These are phyloP conservation scores for Phytophthora uliginosa DNA, from an alignment of 352 stramenopile species.

Conservation along the genomic window DNA sequence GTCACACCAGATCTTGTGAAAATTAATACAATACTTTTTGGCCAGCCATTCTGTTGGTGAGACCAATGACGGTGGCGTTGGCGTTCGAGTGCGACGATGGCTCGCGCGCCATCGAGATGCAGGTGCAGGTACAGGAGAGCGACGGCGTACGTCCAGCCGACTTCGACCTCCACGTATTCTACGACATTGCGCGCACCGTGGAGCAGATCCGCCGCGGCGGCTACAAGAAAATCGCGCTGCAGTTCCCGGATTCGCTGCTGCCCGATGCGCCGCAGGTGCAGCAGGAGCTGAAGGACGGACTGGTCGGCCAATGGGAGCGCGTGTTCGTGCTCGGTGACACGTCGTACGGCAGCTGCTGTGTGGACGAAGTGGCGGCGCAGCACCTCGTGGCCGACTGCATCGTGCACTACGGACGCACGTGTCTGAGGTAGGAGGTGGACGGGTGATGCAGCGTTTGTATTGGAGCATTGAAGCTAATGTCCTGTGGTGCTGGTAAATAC, in stretches of 20 bases:
- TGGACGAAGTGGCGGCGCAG: conserved; percentile 96
- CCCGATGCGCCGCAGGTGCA: conserved; percentile 91
- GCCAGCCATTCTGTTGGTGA: conserved; percentile 18
- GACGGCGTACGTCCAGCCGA: conserved; percentile 61
- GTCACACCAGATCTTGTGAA: conserved; percentile 4
- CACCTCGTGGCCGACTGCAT: conserved; percentile 95
- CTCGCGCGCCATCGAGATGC: conserved; percentile 77
- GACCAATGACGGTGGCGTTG: conserved; percentile 72
- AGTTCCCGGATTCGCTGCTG: conserved; percentile 97
- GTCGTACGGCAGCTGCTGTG: conserved; percentile 96
- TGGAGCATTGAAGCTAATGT: background rate
- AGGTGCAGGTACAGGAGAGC: conserved; percentile 61
- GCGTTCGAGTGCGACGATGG: conserved; percentile 88
- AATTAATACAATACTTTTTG: conserved; percentile 5
- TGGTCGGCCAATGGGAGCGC: conserved; percentile 60
- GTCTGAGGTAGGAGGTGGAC: conserved; percentile 64
- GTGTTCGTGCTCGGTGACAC: conserved; percentile 97
- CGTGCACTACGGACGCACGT: conserved; percentile 96
- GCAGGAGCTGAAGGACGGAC: conserved; percentile 65
- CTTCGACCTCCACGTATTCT: conserved; percentile 63
- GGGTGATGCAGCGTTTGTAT: background rate
- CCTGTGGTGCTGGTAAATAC: conserved; percentile 3
- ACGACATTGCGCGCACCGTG: conserved; percentile 71
- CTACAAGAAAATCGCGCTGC: conserved; percentile 91
- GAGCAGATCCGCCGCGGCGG: conserved; percentile 65